Conservation (phyloP, 2,329 filamentous ascomycete genomes). For the Aspergillus niger region DNA sequence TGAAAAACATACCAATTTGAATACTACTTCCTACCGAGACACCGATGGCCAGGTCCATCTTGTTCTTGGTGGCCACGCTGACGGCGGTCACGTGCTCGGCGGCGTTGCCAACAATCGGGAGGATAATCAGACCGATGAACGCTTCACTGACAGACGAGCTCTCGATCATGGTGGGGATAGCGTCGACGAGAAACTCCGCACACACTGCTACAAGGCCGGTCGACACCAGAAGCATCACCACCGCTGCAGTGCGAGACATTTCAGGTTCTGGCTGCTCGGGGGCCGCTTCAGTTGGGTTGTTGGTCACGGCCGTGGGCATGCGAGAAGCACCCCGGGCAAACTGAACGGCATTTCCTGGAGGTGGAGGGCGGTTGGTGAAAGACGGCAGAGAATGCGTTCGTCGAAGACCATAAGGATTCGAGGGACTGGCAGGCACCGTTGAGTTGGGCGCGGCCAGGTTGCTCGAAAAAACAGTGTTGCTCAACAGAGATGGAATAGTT, state of each 20-base stretch:
- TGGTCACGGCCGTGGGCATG: slow-evolving; percentile 21
- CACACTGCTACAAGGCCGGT: slow-evolving; percentile 63
- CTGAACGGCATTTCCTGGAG: slow-evolving; percentile 37
- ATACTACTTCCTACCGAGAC: slow-evolving; percentile 79
- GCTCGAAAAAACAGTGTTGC: slow-evolving; percentile 39
- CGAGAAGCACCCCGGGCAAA: slow-evolving; percentile 37
- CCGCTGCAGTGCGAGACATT: slow-evolving; percentile 60
- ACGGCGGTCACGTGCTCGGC: slow-evolving; percentile 81
- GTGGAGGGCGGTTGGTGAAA: slow-evolving; percentile 27
- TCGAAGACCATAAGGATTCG: slow-evolving; percentile 24
- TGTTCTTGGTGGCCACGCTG: slow-evolving; percentile 78
- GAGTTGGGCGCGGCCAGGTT: slow-evolving; percentile 17
- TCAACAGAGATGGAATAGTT: slow-evolving; percentile 33
- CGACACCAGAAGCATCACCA: slow-evolving; percentile 57
- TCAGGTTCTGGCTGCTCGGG: slow-evolving; percentile 24
- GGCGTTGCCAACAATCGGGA: slow-evolving; percentile 79
- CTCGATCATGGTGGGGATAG: slow-evolving; percentile 68
- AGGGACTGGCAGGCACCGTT: slow-evolving; percentile 17
- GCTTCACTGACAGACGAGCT: slow-evolving; percentile 65
- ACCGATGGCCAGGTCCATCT: slow-evolving; percentile 81
- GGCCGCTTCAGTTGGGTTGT: slow-evolving; percentile 14
- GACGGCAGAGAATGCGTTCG: slow-evolving; percentile 38
- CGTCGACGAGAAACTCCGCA: slow-evolving; percentile 73
- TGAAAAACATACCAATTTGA: slow-evolving; percentile 58
- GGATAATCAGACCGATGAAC: slow-evolving; percentile 73